Evolutionary conservation across 2,329 filamentous ascomycete species (phyloP), one percentile per base, ranked within the genome.

Genomic region (Salinomyces thailandicus): DNA sequence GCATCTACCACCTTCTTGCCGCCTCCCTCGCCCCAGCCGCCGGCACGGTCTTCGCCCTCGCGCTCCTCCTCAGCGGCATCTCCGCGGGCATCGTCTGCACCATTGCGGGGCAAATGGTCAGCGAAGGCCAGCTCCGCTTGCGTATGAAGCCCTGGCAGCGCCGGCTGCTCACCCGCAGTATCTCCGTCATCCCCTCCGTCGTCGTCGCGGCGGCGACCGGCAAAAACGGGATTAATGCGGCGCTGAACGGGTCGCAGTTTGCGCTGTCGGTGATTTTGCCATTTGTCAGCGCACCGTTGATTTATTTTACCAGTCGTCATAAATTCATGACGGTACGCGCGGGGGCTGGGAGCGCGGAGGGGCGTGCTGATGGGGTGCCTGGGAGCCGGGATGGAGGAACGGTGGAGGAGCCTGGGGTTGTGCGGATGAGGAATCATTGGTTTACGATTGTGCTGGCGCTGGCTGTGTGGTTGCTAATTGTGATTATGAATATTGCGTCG

Each of bases 81-180:
- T 84, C 79, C 0, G 85, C 85, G 0, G 85, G 85, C 5, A 84
- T 93, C 22, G 80, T 93, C 2, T 93, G 85, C 62, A 93, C 86
- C 1, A 91, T 93, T 48, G 75, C 85, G 0, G 85, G 85, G 0
- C 85, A 93, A 58, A 91, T 93, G 78, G 80, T 93, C 15, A 79
- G 77, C 44, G 85, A 93, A 57, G 85, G 85, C 5, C 83, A 85
- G 42, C 59, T 93, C 30, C 75, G 76, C 31, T 86, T 84, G 81
- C 75, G 63, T 4, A 60, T 87, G 19, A 69, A 69, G 42, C 85
- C 85, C 0, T 93, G 85, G 85, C 52, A 87, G 7, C 78, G 85
- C 2, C 72, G 85, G 8, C 69, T 93, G 3, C 60, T 89, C 33
- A 93, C 85, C 0, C 73, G 85, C 17, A 75, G 72, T 33, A 83